Percentiles rank a stretch among this genome's conserved stretches.
These are phyloP conservation scores for Fusarium clavum DNA, from an alignment of 2,329 filamentous ascomycete species.

Conservation along the genomic window DNA sequence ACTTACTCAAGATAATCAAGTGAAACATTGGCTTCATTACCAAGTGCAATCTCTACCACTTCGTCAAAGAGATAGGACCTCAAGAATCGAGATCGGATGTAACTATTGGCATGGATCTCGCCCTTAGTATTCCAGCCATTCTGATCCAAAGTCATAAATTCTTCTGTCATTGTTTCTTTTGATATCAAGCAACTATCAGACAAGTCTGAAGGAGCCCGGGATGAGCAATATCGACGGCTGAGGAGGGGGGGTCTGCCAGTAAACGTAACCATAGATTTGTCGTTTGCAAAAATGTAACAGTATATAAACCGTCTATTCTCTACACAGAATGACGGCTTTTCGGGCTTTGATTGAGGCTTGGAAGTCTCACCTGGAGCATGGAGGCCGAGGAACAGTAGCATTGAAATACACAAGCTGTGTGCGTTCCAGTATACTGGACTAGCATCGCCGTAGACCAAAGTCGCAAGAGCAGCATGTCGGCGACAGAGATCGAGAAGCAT, in stretches of 20 bases:
- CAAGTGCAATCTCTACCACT: constrained; percentile 68
- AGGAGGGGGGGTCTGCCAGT: constrained; percentile 66
- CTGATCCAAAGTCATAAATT: constrained; percentile 53
- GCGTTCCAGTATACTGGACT: constrained; percentile 54
- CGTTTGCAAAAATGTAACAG: constrained; percentile 55
- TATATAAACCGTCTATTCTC: constrained; percentile 52
- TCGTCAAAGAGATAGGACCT: constrained; percentile 67
- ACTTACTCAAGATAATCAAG: constrained; percentile 43
- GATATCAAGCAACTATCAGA: constrained; percentile 61
- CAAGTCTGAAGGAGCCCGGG: constrained; percentile 66
- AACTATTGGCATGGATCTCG: constrained; percentile 57
- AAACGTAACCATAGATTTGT: constrained; percentile 64
- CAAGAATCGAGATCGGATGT: constrained; percentile 59
- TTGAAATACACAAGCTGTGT: constrained; percentile 53
- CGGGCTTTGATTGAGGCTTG: neutral
- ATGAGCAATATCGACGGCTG: constrained; percentile 63
- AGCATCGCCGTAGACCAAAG: constrained; percentile 55
- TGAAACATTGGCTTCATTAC: constrained; percentile 38
- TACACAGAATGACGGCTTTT: constrained; percentile 48
- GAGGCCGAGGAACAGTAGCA: constrained; percentile 52
- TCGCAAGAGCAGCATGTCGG: constrained; percentile 51
- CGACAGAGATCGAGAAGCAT: constrained; percentile 54
- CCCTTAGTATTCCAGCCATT: constrained; percentile 66
- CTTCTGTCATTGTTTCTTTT: constrained; percentile 48
- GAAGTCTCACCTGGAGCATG: constrained; percentile 44